These are phyloP conservation scores for Debaryomyces coudertii DNA, from an alignment of 1,139 yeast species.

Conservation along the genomic window DNA sequence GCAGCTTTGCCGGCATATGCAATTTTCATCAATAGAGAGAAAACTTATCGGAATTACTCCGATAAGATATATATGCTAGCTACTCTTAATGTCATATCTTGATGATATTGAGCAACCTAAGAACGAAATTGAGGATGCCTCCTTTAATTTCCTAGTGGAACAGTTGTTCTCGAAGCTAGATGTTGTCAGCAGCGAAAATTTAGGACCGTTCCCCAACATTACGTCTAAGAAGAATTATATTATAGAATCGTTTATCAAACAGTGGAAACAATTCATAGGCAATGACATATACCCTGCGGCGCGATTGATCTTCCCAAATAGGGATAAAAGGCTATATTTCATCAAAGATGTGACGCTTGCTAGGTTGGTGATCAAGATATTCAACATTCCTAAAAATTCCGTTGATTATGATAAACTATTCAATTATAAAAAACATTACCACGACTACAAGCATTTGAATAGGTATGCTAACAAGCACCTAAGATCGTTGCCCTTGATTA, in stretches of 20 bases:
- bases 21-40: background rate
- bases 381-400: conserved; percentile 39
- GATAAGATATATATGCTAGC: background rate
- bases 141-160: conserved; percentile 32
- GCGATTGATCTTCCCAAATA: conserved; percentile 63
- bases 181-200: conserved; percentile 29
- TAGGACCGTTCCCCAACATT: conserved; percentile 32
- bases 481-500: conserved; percentile 50
- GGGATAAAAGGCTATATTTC: conserved; percentile 56
- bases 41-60: background rate
- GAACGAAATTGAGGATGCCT: conserved; percentile 26
- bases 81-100: conserved; percentile 13
- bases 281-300: conserved; percentile 70
- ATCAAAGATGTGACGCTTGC: conserved; percentile 57
- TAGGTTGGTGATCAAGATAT: conserved; percentile 41
- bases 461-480: conserved; percentile 27
- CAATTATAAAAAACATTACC: conserved; percentile 46
- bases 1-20: background rate
- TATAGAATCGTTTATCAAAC: conserved; percentile 51
- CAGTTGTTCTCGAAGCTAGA: conserved; percentile 39
- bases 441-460: conserved; percentile 31
- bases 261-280: conserved; percentile 72
- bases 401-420: conserved; percentile 37
- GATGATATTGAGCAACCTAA: conserved; percentile 17
- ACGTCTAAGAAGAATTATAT: conserved; percentile 36